Evolutionary conservation across 2,329 filamentous ascomycete genomes (phyloP).

Genomic region (Magnaporthiopsis poae): DNA sequence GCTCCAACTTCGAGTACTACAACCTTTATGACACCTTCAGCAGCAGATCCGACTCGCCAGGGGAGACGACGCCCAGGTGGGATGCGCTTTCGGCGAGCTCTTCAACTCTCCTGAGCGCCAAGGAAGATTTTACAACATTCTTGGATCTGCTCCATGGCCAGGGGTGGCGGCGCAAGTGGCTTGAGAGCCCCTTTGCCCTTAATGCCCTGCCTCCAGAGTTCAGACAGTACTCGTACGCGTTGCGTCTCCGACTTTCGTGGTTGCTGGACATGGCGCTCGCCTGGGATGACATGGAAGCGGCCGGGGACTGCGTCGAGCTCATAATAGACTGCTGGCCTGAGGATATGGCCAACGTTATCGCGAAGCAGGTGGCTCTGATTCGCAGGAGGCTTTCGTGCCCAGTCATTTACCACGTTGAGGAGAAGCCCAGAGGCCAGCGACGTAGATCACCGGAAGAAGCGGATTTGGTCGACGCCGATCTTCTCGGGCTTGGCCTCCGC

Average conservation of each 20-base stretch:
- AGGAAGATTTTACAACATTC: constrained; percentile 51
- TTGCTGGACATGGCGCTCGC: constrained; percentile 42
- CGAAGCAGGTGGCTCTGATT: constrained; percentile 46
- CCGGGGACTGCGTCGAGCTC: constrained; percentile 50
- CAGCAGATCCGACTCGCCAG: constrained; percentile 18
- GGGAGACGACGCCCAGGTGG: constrained; percentile 13
- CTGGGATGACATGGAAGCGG: constrained; percentile 44
- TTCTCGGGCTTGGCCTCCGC: constrained; percentile 54
- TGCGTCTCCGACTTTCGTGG: constrained; percentile 51
- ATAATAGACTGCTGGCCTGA: constrained; percentile 48
- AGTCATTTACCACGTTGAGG: constrained; percentile 48
- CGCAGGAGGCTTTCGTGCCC: constrained; percentile 46
- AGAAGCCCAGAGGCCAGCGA: constrained; percentile 34
- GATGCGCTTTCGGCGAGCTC: constrained; percentile 35
- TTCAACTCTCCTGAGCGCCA: constrained; percentile 47
- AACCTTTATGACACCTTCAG: constrained; percentile 46
- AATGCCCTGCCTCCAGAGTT: constrained; percentile 49
- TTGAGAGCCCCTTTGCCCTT: constrained; percentile 52
- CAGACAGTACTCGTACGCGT: constrained; percentile 49
- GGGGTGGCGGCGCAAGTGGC: constrained; percentile 38
- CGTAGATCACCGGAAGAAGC: constrained; percentile 27
- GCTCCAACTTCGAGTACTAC: constrained; percentile 64
- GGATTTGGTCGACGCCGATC: constrained; percentile 39
- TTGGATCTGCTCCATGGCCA: constrained; percentile 48
- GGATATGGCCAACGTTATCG: constrained; percentile 38